These are phyloP conservation scores for Penicillium capsulatum DNA, from an alignment of 2,329 filamentous ascomycete species.

Conservation along the genomic window DNA sequence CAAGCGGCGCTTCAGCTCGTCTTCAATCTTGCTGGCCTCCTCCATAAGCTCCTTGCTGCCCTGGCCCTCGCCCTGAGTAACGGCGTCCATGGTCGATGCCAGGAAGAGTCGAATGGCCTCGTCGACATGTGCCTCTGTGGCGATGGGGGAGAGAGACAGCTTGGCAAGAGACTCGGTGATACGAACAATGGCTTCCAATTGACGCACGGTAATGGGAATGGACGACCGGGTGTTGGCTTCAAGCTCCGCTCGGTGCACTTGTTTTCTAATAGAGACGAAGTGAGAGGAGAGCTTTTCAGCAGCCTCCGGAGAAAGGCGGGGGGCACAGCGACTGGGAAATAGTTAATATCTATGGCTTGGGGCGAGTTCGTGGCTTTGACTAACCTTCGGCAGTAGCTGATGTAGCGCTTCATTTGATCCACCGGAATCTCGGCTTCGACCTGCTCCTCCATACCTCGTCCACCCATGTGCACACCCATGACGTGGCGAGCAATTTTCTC, in stretches of 20 bases:
- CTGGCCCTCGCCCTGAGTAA: slow-evolving; percentile 79
- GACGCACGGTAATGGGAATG: slow-evolving; percentile 95
- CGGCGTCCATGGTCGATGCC: slow-evolving; percentile 95
- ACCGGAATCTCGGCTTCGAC: slow-evolving; percentile 84
- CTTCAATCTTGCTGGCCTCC: slow-evolving; percentile 79
- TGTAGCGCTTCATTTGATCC: slow-evolving; percentile 95
- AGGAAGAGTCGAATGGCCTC: slow-evolving; percentile 96
- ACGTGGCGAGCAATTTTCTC: slow-evolving; percentile 95
- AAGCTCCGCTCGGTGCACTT: slow-evolving; percentile 81
- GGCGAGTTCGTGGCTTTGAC: slow-evolving; percentile 41
- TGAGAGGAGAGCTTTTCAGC: slow-evolving; percentile 95
- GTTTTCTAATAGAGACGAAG: slow-evolving; percentile 91
- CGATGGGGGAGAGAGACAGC: slow-evolving; percentile 76
- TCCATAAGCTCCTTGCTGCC: slow-evolving; percentile 87
- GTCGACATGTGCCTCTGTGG: slow-evolving; percentile 87
- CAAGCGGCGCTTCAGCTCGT: slow-evolving; percentile 78
- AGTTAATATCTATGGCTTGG: slow-evolving; percentile 11
- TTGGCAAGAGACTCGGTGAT: slow-evolving; percentile 96
- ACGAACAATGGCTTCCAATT: slow-evolving; percentile 93
- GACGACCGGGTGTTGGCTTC: slow-evolving; percentile 86
- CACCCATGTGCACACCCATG: slow-evolving; percentile 95
- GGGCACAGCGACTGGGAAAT: slow-evolving; percentile 71
- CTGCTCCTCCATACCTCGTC: slow-evolving; percentile 74
- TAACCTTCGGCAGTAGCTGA: slow-evolving; percentile 93
- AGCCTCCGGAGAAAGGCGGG: slow-evolving; percentile 81